Evolutionary conservation across 208 protist genomes (phyloP).

Genomic region (Leishmania guyanensis): DNA sequence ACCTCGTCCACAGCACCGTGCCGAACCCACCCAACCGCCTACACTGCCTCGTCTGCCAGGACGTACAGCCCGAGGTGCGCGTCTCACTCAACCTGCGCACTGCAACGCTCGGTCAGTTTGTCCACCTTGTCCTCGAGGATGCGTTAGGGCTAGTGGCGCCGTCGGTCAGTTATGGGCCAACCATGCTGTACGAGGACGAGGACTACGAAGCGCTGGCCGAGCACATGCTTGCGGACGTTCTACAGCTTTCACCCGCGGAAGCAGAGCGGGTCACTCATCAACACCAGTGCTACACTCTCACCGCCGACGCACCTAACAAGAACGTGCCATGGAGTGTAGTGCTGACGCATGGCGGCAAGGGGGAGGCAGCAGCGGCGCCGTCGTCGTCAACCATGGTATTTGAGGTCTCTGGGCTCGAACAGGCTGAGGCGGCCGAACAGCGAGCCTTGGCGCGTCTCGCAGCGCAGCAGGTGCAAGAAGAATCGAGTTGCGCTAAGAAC

Average conservation of each 20-base stretch:
- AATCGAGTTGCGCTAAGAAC: not conserved
- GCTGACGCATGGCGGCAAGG: slow-evolving; percentile 35
- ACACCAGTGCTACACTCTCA: slow-evolving; percentile 26
- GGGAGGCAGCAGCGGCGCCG: no score
- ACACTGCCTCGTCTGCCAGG: slow-evolving; percentile 65
- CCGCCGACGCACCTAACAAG: slow-evolving; percentile 63
- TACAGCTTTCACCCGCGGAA: not conserved
- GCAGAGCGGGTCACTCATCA: not conserved
- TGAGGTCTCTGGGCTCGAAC: slow-evolving; percentile 23
- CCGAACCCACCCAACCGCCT: slow-evolving; percentile 39
- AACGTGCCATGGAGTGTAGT: slow-evolving; percentile 67
- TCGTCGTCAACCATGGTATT: not conserved
- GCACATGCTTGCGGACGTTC: slow-evolving; percentile 29
- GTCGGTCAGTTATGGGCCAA: slow-evolving; percentile 44
- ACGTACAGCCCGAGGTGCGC: slow-evolving; percentile 45
- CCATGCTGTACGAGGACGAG: slow-evolving; percentile 78
- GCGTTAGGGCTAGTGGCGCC: slow-evolving; percentile 41
- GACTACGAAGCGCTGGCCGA: slow-evolving; percentile 67
- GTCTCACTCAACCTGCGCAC: slow-evolving; percentile 29
- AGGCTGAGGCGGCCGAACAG: slow-evolving; percentile 21
- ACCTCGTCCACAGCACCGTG: slow-evolving; percentile 62
- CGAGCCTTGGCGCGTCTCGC: slow-evolving; percentile 12
- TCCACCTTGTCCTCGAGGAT: slow-evolving; percentile 36
- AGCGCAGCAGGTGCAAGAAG: not conserved
- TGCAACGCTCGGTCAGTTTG: slow-evolving; percentile 53